Evolutionary conservation across 176 grass and related monocot genomes (phyloP), one percentile per base, ranked within the genome.

Genomic region (Triticum timopheevii): DNA sequence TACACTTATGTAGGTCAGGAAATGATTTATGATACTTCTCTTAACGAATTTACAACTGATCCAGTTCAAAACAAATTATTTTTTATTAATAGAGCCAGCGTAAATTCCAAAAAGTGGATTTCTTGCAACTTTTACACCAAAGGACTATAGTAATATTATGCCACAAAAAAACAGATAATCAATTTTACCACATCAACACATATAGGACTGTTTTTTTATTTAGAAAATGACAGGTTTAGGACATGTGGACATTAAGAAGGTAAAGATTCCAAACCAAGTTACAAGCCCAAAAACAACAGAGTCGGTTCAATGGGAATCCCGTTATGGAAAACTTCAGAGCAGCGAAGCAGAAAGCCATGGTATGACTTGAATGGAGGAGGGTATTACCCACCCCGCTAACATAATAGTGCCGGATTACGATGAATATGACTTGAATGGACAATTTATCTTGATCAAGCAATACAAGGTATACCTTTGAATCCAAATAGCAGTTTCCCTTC

Each of bases 401-500:
- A 30, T 11, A 39, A 50, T 31, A 75, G 69, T 87, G n/a, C 67
- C 22, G 81, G 22, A 76, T 34, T 81, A 76, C 4, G 52, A 28
- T 33, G 16, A 63, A 84, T 47, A 68, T 85, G 6, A 76, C 77
- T 76, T 47, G 35, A 81, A 77, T 69, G 30, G 4, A 61, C 6
- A 76, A 64, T 78, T 69, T 13, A 54, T 34, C 59, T 79, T 64
- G 23, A 52, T 68, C 72, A 78, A 39, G 69, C 33, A 75, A 76
- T 59, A 31, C 31, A 87, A 73, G 22, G 49, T 58, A 40, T 91
- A 96, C 97, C 97, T 92, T 94, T 80, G 13, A 88, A 59, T 64
- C 94, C 97, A 91, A 98, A 98, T 68, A 96, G 84, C 61, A 94
- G 82, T 85, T 96, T 96, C 35, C 97, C 97, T 82, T 98, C 89